Conservation (phyloP, 345 rosid genomes). For the Leavenworthia alabamica region DNA sequence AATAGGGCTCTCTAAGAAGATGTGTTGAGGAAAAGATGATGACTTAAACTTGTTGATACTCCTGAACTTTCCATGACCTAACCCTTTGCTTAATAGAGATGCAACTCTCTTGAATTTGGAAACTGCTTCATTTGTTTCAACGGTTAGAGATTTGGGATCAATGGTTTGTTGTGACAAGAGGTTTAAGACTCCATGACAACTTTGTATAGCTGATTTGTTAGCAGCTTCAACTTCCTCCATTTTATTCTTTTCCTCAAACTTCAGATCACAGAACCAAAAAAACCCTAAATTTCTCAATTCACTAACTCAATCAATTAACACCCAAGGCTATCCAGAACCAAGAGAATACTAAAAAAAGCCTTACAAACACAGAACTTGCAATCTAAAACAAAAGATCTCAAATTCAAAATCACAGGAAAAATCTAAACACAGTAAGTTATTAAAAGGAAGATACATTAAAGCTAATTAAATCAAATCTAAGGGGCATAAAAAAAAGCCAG, state of each 20-base stretch:
- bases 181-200: constrained; percentile 48
- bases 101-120: constrained; percentile 53
- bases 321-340: not conserved
- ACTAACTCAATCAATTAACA: constrained; percentile 11
- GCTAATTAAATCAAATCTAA: constrained; percentile 13
- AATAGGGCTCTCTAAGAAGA: constrained; percentile 53
- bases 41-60: constrained; percentile 43
- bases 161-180: constrained; percentile 42
- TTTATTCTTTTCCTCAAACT: not conserved
- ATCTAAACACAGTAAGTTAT: not conserved
- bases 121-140: constrained; percentile 48
- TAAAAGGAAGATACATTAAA: not conserved
- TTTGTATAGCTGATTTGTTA: constrained; percentile 46
- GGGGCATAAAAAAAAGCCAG: too few relatives aligned
- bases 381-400: constrained; percentile 6
- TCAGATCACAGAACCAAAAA: not conserved
- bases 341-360: constrained; percentile 1
- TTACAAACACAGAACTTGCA: not conserved
- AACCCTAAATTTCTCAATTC: not conserved
- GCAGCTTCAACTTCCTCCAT: constrained; percentile 53
- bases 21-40: constrained; percentile 45
- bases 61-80: constrained; percentile 48
- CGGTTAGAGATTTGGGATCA: constrained; percentile 37
- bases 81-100: constrained; percentile 40
- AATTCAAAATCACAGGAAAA: constrained; percentile 12